Evolutionary conservation across 495 filamentous ascomycete species (phyloP).

Genomic region (Parmelia sp.): DNA sequence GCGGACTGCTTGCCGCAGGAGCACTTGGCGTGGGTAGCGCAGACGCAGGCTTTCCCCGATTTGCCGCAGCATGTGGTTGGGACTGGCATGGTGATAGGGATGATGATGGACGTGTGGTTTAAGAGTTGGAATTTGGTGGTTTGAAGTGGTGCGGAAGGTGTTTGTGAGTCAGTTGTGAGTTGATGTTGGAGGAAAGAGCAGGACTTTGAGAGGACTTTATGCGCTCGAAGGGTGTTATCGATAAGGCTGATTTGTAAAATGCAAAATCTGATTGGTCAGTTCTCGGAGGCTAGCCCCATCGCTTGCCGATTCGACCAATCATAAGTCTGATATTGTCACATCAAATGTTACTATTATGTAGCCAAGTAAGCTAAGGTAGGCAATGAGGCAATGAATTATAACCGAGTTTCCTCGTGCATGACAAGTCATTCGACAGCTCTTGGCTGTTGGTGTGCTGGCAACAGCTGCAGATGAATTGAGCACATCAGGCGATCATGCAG

Average conservation of each 20-base stretch:
- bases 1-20: slow-evolving; percentile 84
- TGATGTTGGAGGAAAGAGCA: neutral
- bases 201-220: neutral
- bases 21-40: slow-evolving; percentile 63
- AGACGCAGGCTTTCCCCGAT: slow-evolving; percentile 50
- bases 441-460: too few species aligned
- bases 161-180: neutral
- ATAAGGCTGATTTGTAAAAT: slow-evolving; percentile 9
- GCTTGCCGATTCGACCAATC: neutral
- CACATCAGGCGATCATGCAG: too few species aligned
- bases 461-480: too few species aligned
- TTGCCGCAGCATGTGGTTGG: slow-evolving; percentile 62
- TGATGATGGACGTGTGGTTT: neutral
- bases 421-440: too few species aligned
- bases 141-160: neutral
- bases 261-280: neutral
- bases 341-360: too few species aligned
- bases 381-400: too few species aligned
- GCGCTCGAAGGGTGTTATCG: neutral
- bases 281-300: neutral
- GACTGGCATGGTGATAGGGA: slow-evolving; percentile 40
- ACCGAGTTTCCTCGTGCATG: too few species aligned
- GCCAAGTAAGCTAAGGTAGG: too few species aligned
- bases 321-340: neutral
- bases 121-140: neutral